A percentile compares a stretch with the other conserved stretches of the same genome.
Conservation (phyloP, 2,329 filamentous ascomycete species). For the Colletotrichum cordylinicola region DNA sequence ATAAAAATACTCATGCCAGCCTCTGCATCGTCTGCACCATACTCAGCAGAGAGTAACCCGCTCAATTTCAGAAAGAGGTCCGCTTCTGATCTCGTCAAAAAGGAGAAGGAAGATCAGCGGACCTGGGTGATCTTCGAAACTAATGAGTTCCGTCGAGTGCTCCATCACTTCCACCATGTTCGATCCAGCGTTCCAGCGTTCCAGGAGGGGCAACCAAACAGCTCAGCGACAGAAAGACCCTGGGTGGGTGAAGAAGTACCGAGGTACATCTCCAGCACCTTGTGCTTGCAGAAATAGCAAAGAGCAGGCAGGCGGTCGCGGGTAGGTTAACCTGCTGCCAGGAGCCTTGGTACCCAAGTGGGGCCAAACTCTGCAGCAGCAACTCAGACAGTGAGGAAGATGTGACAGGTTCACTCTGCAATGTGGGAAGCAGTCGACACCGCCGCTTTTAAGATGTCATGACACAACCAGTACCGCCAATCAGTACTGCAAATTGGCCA, state of each 20-base stretch:
- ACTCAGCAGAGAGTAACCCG: neutral
- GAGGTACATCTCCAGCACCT: neutral
- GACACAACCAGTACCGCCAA: no score
- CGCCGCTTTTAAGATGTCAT: neutral
- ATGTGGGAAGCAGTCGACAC: no score
- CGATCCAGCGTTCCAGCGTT: neutral
- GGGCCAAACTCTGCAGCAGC: neutral
- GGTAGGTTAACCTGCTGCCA: neutral
- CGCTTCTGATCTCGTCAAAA: neutral
- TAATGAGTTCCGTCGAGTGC: neutral
- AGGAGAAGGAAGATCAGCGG: conserved; percentile 8
- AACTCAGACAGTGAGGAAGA: neutral
- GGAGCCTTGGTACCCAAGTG: neutral
- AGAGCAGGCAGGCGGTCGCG: neutral
- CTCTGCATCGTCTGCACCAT: neutral
- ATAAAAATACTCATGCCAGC: neutral
- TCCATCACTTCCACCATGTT: neutral
- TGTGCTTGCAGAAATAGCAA: neutral
- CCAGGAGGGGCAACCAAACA: neutral
- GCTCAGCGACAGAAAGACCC: neutral
- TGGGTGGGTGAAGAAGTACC: neutral
- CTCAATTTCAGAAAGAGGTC: neutral
- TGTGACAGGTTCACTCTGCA: no score
- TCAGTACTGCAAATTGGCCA: neutral
- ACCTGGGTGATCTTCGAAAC: neutral